Percentiles rank a stretch among this genome's conserved stretches.
Conservation (phyloP, 768 basidiomycete genomes). For the Mycena vitilis region DNA sequence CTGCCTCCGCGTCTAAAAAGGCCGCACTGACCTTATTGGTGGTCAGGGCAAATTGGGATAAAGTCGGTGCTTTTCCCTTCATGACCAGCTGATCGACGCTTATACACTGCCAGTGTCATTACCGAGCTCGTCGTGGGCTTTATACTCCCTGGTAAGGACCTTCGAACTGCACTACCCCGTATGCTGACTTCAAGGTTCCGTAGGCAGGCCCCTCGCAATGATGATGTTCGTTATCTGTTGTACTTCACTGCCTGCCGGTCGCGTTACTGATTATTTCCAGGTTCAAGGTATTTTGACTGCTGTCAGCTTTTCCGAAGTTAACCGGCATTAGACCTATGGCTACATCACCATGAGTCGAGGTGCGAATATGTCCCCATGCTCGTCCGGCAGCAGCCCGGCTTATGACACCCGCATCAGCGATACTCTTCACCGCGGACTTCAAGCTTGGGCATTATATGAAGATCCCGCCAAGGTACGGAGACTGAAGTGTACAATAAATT, state of each 20-base stretch:
- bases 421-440: slow-evolving; percentile 79
- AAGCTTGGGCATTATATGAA: slow-evolving; percentile 84
- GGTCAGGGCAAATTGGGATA: slow-evolving; percentile 60
- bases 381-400: neutral
- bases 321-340: slow-evolving; percentile 62
- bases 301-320: slow-evolving; percentile 5
- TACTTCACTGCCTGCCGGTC: neutral
- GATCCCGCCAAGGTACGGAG: slow-evolving; percentile 65
- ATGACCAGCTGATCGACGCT: neutral
- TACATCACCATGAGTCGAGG: slow-evolving; percentile 73
- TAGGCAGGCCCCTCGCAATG: slow-evolving; percentile 79
- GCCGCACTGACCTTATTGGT: neutral
- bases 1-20: neutral
- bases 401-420: slow-evolving; percentile 56
- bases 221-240: slow-evolving; percentile 63
- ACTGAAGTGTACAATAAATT: slow-evolving; percentile 56
- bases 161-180: slow-evolving; percentile 11
- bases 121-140: slow-evolving; percentile 81
- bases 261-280: slow-evolving; percentile 38
- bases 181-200: slow-evolving; percentile 47
- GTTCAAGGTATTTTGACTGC: slow-evolving; percentile 48
- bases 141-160: slow-evolving; percentile 52
- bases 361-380: slow-evolving; percentile 19
- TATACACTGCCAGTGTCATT: slow-evolving; percentile 61
- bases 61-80: slow-evolving; percentile 47